These are phyloP conservation scores for Fusarium sp. DNA, from an alignment of 2,329 filamentous ascomycete species.

Conservation along the genomic window DNA sequence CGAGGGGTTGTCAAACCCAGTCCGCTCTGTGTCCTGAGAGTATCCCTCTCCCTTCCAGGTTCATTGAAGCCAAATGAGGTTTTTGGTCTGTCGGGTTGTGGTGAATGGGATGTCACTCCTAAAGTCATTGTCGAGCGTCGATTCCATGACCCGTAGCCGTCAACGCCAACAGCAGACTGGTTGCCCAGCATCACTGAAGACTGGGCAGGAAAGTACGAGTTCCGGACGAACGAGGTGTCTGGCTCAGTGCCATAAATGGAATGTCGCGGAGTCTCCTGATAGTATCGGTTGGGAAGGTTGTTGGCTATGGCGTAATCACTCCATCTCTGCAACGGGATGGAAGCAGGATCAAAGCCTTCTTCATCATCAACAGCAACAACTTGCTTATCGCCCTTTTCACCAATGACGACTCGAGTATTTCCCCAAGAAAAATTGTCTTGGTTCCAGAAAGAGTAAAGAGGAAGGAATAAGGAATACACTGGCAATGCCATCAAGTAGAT, in stretches of 20 bases:
- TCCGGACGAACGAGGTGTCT: conserved; percentile 74
- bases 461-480: conserved; percentile 90
- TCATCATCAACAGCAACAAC: conserved; percentile 81
- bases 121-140: conserved; percentile 80
- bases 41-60: background rate
- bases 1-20: background rate
- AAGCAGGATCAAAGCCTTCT: conserved; percentile 89
- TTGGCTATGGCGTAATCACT: conserved; percentile 92
- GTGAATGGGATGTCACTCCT: conserved; percentile 58
- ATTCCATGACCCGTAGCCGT: conserved; percentile 54
- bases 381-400: conserved; percentile 91
- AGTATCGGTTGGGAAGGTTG: conserved; percentile 88
- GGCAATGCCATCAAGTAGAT: conserved; percentile 98
- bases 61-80: conserved; percentile 54
- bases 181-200: conserved; percentile 66
- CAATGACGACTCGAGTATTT: conserved; percentile 96
- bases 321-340: conserved; percentile 95
- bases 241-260: conserved; percentile 49
- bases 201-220: conserved; percentile 83
- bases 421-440: conserved; percentile 99
- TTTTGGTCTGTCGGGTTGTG: conserved; percentile 69
- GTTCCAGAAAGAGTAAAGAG: conserved; percentile 99
- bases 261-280: conserved; percentile 61
- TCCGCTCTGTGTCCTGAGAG: background rate
- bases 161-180: conserved; percentile 51